Base-by-base conservation (phyloP, 208 protist genomes). In the Acanthamoeba triangularis region DNA sequence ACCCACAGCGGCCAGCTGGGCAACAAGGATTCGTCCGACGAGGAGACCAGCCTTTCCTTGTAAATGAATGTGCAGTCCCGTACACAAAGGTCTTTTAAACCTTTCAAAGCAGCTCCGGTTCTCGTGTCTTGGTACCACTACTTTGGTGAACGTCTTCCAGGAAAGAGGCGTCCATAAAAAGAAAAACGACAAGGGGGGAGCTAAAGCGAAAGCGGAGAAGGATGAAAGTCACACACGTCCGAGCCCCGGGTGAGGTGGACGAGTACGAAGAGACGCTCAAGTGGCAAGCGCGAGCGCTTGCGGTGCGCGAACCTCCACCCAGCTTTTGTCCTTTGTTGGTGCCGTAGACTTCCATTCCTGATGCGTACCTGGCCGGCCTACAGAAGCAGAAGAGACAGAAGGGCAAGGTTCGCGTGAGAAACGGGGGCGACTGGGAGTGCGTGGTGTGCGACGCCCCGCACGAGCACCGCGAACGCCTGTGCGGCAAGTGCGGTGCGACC, bases 21-120 rank as follows among this genome's bases (percentile, higher is more conserved):
- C 78, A 35, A 10, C 47, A 85, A 59, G 78, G 78, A 85, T 33
- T 49, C 78, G 23, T 85, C 78, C 8, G 78, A 85, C 44, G 78
- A 85, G 47, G 78, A 85, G 47, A 49, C 16, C 25, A 23, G 61
- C 61, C 20, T 67, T 30, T 67, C 61, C 25, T 30, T 67, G 61
- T 67, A 67, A 67, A 59, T 23, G 54, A 59, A 25, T 23, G 54
- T 23, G 13, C 54, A 16, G 23, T 25, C 54, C 54, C 13, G 20
- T 23, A 59, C 13, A 59, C 4, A 56, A 56, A 4, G 18, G n/a
- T n/a, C 18, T 56, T 56, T 4, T 44, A 1, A 44, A 1, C 41
- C 41, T 44, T 44, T 1, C 41, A 6, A 5, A 2, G 11, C 41
- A n/a, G n/a, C n/a, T n/a, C 37, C 37, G 37, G 37, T 41, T 41